These are phyloP conservation scores for Naematelia aurantialba DNA, from an alignment of 768 basidiomycete species.

Conservation along the genomic window DNA sequence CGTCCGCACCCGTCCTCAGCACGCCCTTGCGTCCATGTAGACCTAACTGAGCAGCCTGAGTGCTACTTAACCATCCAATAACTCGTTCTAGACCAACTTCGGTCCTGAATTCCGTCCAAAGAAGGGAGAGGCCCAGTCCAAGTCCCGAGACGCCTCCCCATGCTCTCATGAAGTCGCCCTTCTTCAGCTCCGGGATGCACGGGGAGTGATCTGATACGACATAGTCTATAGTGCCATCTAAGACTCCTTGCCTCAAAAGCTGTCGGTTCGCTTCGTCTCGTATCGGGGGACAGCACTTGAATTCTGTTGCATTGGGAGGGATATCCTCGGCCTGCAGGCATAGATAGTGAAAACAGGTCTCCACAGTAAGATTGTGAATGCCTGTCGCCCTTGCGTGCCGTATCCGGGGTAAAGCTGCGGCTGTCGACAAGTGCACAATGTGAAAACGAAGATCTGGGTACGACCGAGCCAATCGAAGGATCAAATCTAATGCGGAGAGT, in stretches of 20 bases:
- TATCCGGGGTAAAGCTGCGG: conserved; percentile 72
- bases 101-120: conserved; percentile 70
- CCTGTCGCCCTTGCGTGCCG: conserved; percentile 61
- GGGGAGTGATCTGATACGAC: conserved; percentile 97
- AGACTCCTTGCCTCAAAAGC: conserved; percentile 72
- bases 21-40: conserved; percentile 67
- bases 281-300: conserved; percentile 96
- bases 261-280: conserved; percentile 69
- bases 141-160: conserved; percentile 95
- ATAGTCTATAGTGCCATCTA: conserved; percentile 76
- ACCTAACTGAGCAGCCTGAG: conserved; percentile 76
- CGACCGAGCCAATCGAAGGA: conserved; percentile 61
- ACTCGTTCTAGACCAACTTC: conserved; percentile 57
- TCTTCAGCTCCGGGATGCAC: conserved; percentile 77
- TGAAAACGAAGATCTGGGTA: conserved; percentile 65
- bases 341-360: conserved; percentile 98
- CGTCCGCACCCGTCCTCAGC: conserved; percentile 71
- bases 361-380: conserved; percentile 72
- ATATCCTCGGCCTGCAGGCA: conserved; percentile 69
- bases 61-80: conserved; percentile 68
- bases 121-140: conserved; percentile 77
- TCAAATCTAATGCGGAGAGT: conserved; percentile 71
- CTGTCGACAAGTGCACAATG: conserved; percentile 91
- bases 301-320: conserved; percentile 65
- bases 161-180: conserved; percentile 70